Evolutionary conservation across 1,139 yeast genomes (phyloP).

Genomic region (Debaryomycetaceae sp.): DNA sequence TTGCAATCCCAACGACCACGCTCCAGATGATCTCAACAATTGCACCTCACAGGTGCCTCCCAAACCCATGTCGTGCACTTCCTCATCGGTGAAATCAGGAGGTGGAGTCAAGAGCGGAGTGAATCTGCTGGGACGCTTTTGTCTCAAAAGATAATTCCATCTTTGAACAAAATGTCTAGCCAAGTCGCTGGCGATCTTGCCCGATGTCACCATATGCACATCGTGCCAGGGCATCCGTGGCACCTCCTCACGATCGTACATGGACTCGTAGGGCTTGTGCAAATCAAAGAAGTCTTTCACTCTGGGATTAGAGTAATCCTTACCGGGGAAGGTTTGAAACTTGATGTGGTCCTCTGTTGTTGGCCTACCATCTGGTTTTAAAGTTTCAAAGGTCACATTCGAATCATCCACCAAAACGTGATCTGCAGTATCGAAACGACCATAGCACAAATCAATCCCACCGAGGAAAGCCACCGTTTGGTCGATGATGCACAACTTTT

Average conservation of each 20-base stretch:
- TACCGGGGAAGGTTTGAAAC: constrained; percentile 87
- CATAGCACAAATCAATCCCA: constrained; percentile 93
- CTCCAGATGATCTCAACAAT: constrained; percentile 79
- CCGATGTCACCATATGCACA: constrained; percentile 92
- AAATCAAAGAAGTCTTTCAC: constrained; percentile 79
- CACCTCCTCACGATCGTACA: constrained; percentile 76
- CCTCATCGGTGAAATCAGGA: constrained; percentile 74
- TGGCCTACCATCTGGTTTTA: constrained; percentile 24
- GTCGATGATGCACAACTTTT: constrained; percentile 82
- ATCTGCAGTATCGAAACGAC: constrained; percentile 95
- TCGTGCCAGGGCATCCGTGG: constrained; percentile 99
- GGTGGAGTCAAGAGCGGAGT: constrained; percentile 95
- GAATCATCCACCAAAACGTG: constrained; percentile 84
- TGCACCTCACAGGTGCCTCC: constrained; percentile 92
- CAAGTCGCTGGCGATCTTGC: constrained; percentile 93
- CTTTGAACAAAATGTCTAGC: constrained; percentile 94
- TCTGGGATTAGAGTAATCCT: constrained; percentile 95
- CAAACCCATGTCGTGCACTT: constrained; percentile 57
- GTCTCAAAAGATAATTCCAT: constrained; percentile 92
- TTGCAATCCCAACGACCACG: constrained; percentile 87
- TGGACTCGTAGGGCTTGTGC: constrained; percentile 83
- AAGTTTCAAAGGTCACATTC: constrained; percentile 33
- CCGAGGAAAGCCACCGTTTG: constrained; percentile 89
- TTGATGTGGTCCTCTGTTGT: constrained; percentile 34
- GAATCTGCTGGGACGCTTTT: constrained; percentile 88